phyloP scores from a whole-genome alignment of 176 grass and related monocot species.

The Rhynchospora breviuscula region DNA sequence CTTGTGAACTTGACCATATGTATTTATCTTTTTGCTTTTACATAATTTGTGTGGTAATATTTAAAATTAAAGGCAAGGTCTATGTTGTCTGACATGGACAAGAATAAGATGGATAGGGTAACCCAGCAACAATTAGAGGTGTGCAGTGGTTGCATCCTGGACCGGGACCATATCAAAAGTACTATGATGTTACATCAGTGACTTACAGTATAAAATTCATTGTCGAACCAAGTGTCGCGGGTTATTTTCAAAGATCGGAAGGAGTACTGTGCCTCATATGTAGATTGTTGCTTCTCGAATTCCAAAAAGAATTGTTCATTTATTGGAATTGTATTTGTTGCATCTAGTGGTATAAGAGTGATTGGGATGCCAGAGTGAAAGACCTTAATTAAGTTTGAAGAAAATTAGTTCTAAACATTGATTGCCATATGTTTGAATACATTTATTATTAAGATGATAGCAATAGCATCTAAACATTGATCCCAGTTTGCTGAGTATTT shows the following conservation, averaged over 20 bases:
- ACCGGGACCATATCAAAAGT: not conserved
- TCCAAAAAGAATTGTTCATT: constrained; percentile 41
- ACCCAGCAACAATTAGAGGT: not conserved
- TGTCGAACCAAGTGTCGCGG: constrained; percentile 39
- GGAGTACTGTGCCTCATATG: constrained; percentile 57
- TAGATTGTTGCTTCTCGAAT: constrained; percentile 39
- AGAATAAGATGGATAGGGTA: not conserved
- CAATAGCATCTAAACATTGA: not conserved
- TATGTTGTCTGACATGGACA: not conserved
- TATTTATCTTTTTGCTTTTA: not conserved
- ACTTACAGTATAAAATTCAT: constrained; percentile 35
- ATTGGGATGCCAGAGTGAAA: constrained; percentile 61
- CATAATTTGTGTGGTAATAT: not conserved
- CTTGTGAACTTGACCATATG: not conserved
- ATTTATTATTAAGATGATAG: not conserved
- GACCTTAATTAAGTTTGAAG: constrained; percentile 33
- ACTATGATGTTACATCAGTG: not conserved
- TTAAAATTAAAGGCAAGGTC: not conserved
- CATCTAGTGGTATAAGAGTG: constrained; percentile 70
- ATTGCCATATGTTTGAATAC: not conserved
- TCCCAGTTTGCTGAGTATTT: not conserved
- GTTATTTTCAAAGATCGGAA: constrained; percentile 49
- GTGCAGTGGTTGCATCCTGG: not conserved
- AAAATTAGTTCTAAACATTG: not conserved
- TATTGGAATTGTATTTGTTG: constrained; percentile 65